These are phyloP conservation scores for Phytophthora fragariae DNA, from an alignment of 352 stramenopile species.

Conservation along the genomic window DNA sequence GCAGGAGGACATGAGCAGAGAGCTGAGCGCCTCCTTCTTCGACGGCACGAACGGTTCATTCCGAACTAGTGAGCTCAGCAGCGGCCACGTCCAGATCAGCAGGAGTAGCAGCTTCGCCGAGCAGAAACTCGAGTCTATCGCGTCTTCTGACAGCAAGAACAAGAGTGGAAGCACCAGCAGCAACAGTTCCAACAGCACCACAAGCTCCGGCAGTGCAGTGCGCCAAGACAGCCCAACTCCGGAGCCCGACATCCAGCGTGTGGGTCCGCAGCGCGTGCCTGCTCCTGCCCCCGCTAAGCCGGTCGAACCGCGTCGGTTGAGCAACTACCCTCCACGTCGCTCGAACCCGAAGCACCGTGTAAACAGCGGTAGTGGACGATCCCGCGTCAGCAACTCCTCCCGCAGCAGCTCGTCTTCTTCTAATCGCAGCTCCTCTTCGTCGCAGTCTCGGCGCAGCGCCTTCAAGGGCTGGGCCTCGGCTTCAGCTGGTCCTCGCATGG, in stretches of 20 bases:
- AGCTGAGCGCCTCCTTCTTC: slow-evolving; percentile 47
- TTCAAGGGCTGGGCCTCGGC: slow-evolving; percentile 41
- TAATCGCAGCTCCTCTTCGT: slow-evolving; percentile 29
- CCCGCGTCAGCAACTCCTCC: slow-evolving; percentile 35
- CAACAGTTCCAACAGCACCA: slow-evolving; percentile 36
- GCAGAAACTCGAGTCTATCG: slow-evolving; percentile 30
- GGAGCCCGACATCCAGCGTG: slow-evolving; percentile 31
- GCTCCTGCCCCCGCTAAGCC: slow-evolving; percentile 32
- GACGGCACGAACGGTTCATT: slow-evolving; percentile 46
- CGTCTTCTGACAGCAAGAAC: slow-evolving; percentile 25
- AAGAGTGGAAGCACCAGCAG: slow-evolving; percentile 33
- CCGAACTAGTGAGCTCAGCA: slow-evolving; percentile 37
- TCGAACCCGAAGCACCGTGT: slow-evolving; percentile 32
- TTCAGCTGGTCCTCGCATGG: slow-evolving; percentile 39
- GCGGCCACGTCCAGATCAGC: slow-evolving; percentile 37
- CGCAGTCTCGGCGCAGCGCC: slow-evolving; percentile 25
- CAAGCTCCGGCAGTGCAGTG: slow-evolving; percentile 30
- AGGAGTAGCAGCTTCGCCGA: slow-evolving; percentile 39
- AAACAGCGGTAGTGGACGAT: slow-evolving; percentile 22
- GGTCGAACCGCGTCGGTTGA: slow-evolving; percentile 26
- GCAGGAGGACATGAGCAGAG: slow-evolving; percentile 38
- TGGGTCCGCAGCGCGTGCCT: slow-evolving; percentile 38
- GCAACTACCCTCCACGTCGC: slow-evolving; percentile 39
- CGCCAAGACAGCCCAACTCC: slow-evolving; percentile 28
- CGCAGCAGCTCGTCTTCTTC: slow-evolving; percentile 38